Base-by-base conservation (phyloP, 2,329 filamentous ascomycete species). In the Macrophomina tecta region DNA sequence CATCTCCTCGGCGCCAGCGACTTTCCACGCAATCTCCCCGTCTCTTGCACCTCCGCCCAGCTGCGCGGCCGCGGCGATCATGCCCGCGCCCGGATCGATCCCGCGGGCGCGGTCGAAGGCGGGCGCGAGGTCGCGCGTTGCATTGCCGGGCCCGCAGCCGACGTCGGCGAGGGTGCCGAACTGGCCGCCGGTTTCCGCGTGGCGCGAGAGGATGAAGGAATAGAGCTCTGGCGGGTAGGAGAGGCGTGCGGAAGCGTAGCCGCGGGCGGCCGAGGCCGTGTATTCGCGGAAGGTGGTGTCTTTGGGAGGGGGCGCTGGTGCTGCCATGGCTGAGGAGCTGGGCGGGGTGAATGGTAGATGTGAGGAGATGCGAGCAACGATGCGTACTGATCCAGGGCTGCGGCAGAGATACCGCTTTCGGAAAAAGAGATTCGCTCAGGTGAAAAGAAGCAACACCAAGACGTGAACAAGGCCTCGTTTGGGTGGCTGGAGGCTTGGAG, bases 91-190 rank as follows among this genome's bases (percentile, higher is more conserved):
- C 0, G 85, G 79, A 68, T 89, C 86, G 12, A 85, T 70, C 5
- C 85, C 87, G 16, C 84, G 74, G 7, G 77, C 82, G 32, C 78
- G 72, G 0, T 72, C 66, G 71, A 89, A 89, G 40, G 77, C 77
- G 0, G 75, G 73, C 0, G 82, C 81, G 1, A 88, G 78, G 5
- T 76, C 77, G 2, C 82, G 79, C 0, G 79, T 80, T 0, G 82
- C 84, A 12, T 74, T 82, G 4, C 86, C 87, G 0, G 86, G 86
- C 0, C 87, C 86, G 70, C 85, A 87, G 38, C 87, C 87, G 5
- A 88, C 75, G 68, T 89, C 86, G 12, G 87, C 72, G 0, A 87
- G 68, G 2, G 75, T 77, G 36, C 76, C 72, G 14, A 83, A 70
- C 12, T 77, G 63, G 12, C 84, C 84, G 23, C 82, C 82, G 0